Conservation (phyloP, 768 basidiomycete genomes). For the Mycena venus region DNA sequence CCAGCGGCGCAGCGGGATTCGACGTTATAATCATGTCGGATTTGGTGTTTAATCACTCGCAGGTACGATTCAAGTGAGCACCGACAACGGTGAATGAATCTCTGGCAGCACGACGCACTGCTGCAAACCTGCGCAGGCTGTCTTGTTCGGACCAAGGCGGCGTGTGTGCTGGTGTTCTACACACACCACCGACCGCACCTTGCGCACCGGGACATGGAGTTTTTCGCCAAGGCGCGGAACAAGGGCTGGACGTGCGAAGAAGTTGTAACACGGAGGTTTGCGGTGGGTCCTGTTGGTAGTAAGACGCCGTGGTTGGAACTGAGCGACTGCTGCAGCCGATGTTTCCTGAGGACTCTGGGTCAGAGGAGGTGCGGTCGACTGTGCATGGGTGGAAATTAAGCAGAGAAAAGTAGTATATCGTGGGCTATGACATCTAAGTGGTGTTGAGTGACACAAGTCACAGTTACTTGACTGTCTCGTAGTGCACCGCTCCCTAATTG, state of each 20-base stretch:
- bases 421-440: not conserved
- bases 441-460: too few species aligned
- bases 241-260: slow-evolving; percentile 82
- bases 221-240: slow-evolving; percentile 75
- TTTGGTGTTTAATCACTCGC: slow-evolving; percentile 95
- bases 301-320: not conserved
- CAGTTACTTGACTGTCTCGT: too few species aligned
- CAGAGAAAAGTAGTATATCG: slow-evolving; percentile 20
- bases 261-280: slow-evolving; percentile 73
- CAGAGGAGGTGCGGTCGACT: slow-evolving; percentile 79
- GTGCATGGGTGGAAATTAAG: slow-evolving; percentile 88
- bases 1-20: slow-evolving; percentile 55
- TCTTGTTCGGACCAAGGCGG: slow-evolving; percentile 45
- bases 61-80: slow-evolving; percentile 43
- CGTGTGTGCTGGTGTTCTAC: slow-evolving; percentile 82
- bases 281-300: slow-evolving; percentile 57
- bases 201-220: slow-evolving; percentile 85
- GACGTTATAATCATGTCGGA: slow-evolving; percentile 92
- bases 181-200: slow-evolving; percentile 90
- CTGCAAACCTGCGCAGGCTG: slow-evolving; percentile 75
- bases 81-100: not conserved
- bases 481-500: not conserved
- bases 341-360: slow-evolving; percentile 91
- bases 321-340: slow-evolving; percentile 71
- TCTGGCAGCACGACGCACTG: slow-evolving; percentile 80